Percentiles rank a stretch among this genome's conserved stretches.
Evolutionary conservation across 1,284 basidiomycete genomes (phyloP).

Genomic region (Cutaneotrichosporon cutaneum): DNA sequence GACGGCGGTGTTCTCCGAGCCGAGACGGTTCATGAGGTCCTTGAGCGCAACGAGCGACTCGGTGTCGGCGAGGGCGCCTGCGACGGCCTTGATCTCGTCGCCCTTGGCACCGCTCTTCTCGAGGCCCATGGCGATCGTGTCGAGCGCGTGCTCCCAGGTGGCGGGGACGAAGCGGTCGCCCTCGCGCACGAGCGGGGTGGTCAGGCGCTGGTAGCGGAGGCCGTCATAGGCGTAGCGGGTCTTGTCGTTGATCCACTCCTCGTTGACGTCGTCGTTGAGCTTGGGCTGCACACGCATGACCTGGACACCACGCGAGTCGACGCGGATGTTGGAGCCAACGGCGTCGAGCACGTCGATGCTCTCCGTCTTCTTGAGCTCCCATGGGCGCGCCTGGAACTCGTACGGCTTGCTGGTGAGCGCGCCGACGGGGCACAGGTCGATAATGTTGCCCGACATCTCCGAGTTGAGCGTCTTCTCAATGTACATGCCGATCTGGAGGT

Average conservation of each 20-base stretch:
- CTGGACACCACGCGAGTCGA: constrained; percentile 92
- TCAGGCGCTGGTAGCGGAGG: constrained; percentile 91
- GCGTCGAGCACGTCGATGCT: constrained; percentile 97
- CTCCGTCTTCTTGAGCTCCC: constrained; percentile 99
- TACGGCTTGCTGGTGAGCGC: constrained; percentile 98
- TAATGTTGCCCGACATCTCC: constrained; percentile 94
- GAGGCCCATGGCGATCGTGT: constrained; percentile 76
- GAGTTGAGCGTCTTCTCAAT: constrained; percentile 97
- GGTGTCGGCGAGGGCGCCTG: constrained; percentile 88
- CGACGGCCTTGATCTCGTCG: constrained; percentile 95
- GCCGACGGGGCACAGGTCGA: constrained; percentile 94
- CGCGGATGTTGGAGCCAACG: constrained; percentile 94
- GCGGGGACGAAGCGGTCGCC: constrained; percentile 90
- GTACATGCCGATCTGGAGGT: constrained; percentile 98
- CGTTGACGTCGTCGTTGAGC: constrained; percentile 97
- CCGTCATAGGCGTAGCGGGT: constrained; percentile 96
- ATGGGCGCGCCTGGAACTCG: constrained; percentile 93
- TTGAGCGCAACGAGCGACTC: constrained; percentile 92
- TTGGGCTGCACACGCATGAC: constrained; percentile 97
- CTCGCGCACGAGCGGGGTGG: constrained; percentile 84
- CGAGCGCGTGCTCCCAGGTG: constrained; percentile 88
- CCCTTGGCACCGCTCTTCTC: constrained; percentile 76
- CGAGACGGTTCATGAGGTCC: constrained; percentile 88
- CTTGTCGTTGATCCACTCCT: constrained; percentile 99
- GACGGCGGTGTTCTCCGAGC: constrained; percentile 88